A percentile compares a stretch with the other conserved stretches of the same genome.
These are phyloP conservation scores for Polymyxa betae DNA, from an alignment of 208 protist genomes.

Conservation along the genomic window DNA sequence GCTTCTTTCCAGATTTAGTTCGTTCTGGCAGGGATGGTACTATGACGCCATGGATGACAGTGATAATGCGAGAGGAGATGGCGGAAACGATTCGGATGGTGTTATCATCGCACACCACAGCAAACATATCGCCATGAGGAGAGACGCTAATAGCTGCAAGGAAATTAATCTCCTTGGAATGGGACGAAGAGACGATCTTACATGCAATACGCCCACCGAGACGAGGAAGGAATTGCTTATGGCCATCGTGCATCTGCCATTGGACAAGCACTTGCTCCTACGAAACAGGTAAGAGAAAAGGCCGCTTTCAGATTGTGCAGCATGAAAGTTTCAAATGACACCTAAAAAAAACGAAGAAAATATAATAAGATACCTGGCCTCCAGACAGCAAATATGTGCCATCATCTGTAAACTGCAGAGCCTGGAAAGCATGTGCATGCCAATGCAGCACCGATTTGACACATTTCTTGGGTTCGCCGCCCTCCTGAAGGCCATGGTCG, in stretches of 20 bases:
- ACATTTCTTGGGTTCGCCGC: not conserved
- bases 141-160: conserved; percentile 23
- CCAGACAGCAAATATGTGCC: conserved; percentile 40
- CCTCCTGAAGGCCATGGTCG: not conserved
- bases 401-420: conserved; percentile 42
- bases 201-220: not conserved
- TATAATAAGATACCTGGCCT: not conserved
- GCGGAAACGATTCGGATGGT: conserved; percentile 15
- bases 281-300: too few species aligned
- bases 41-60: not conserved
- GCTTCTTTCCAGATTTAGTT: not conserved
- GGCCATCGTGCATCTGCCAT: conserved; percentile 49
- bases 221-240: conserved; percentile 45
- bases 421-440: conserved; percentile 7
- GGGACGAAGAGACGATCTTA: not conserved
- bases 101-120: conserved; percentile 22
- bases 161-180: not conserved
- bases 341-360: not conserved
- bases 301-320: too few species aligned
- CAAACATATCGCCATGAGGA: not conserved
- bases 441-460: conserved; percentile 8
- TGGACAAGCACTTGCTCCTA: conserved; percentile 39
- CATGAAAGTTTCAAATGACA: not conserved
- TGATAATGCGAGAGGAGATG: not conserved
- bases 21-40: not conserved